Evolutionary conservation across 2,329 filamentous ascomycete genomes (phyloP), one percentile per base, ranked within the genome.

Genomic region (Myriosclerotinia curreyana): DNA sequence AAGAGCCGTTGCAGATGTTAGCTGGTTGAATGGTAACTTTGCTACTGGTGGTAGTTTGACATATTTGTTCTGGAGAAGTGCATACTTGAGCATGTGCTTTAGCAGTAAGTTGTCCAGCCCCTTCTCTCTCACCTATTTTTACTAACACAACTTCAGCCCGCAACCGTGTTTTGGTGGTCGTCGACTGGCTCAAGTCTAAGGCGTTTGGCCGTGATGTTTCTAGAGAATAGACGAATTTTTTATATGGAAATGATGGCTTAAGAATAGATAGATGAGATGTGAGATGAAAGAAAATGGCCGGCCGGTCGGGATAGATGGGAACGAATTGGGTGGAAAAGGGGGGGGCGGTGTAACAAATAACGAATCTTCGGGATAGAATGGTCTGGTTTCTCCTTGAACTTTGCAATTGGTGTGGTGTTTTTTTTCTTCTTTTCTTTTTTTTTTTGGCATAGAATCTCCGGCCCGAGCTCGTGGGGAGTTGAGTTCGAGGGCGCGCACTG

Each of bases 1-100:
- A 77, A 94, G 94, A 84, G 95, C 95, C 58, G 95, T 99, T 65
- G 95, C 95, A 67, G 95, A 99, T 79, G 92, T 99, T 74, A 91
- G 87, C 76, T 99, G 95, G 94, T 87, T 96, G 81, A 96, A 95
- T 74, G 95, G 95, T 70, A 99, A 98, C 81, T 85, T 99, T 72
- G 94, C 95, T 67, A 91, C 89, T 53, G 95, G 94, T 75, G 95
- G 95, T 76, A 91, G 89, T 73, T 82, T 98, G 79, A 99, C 95
- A 64, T 99, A 96, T 81, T 85, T 97, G 71, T 99, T 99, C 86
- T 99, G 95, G 95, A 86, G 93, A 77, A 96, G 91, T 75, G 95
- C 94, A 63, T 99, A 99, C 79, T 82, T 99, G 77, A 97, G 92
- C 83, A 99, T 99, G 95, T 97, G 94, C 86, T 99, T 99, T 79